Conservation (phyloP, 352 stramenopile species). For the Phytophthora nicotianae region DNA sequence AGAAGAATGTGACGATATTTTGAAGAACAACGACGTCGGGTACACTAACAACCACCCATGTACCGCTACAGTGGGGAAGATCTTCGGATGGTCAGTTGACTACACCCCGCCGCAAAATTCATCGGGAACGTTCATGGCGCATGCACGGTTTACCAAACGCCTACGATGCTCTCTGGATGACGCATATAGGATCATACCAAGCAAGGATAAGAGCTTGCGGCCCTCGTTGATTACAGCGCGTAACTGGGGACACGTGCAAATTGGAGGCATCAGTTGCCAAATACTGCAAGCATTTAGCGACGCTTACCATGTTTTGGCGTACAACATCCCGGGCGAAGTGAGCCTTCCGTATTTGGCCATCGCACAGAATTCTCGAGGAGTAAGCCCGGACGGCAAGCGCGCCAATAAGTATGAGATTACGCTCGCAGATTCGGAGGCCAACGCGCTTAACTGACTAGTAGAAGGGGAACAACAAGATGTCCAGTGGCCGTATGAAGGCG, state of each 20-base stretch:
- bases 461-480: neutral
- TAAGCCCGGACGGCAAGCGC: too few relatives aligned
- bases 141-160: constrained; percentile 24
- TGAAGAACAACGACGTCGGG: too few relatives aligned
- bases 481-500: neutral
- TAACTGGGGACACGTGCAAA: constrained; percentile 27
- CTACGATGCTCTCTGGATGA: constrained; percentile 20
- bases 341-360: too few relatives aligned
- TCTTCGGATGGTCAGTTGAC: too few relatives aligned
- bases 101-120: neutral
- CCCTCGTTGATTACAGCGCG: constrained; percentile 10
- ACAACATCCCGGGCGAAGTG: too few relatives aligned
- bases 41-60: too few relatives aligned
- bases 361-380: too few relatives aligned
- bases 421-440: too few relatives aligned
- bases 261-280: neutral
- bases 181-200: constrained; percentile 9
- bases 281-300: constrained; percentile 1
- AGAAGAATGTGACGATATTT: too few relatives aligned
- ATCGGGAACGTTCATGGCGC: constrained; percentile 2
- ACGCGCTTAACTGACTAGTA: neutral
- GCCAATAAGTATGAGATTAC: too few relatives aligned
- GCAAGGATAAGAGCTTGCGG: constrained; percentile 19
- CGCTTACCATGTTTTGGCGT: too few relatives aligned
- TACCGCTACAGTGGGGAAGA: too few relatives aligned